These are phyloP conservation scores for Crithidia expoeki DNA, from an alignment of 208 protist genomes.

Conservation along the genomic window DNA sequence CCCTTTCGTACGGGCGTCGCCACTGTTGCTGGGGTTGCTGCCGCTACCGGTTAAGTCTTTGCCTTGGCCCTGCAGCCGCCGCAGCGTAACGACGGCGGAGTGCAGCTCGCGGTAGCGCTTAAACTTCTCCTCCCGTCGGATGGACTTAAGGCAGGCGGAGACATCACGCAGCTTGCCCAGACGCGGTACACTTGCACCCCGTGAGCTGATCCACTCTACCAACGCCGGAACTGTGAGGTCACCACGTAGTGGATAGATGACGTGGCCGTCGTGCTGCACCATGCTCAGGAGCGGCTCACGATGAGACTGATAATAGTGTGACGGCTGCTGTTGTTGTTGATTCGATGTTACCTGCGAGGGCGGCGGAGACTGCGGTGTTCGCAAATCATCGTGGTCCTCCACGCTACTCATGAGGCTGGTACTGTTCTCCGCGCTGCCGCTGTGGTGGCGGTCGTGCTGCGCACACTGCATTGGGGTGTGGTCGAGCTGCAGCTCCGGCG, in stretches of 20 bases:
- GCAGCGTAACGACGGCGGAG: slow-evolving; percentile 69
- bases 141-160: slow-evolving; percentile 52
- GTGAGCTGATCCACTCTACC: slow-evolving; percentile 63
- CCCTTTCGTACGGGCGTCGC: neutral
- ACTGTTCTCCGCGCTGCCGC: neutral
- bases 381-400: neutral
- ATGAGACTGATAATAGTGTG: neutral
- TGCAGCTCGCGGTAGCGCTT: slow-evolving; percentile 50
- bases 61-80: slow-evolving; percentile 50
- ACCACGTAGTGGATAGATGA: slow-evolving; percentile 50
- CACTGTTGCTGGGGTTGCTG: slow-evolving; percentile 1
- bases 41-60: neutral
- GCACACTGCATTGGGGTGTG: neutral
- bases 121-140: slow-evolving; percentile 64
- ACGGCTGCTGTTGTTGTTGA: neutral
- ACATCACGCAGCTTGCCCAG: slow-evolving; percentile 41
- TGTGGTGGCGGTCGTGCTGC: neutral
- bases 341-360: neutral
- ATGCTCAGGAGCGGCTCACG: slow-evolving; percentile 13
- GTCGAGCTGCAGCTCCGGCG: neutral
- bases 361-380: neutral
- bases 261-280: slow-evolving; percentile 27
- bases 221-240: slow-evolving; percentile 45
- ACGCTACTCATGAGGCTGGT: slow-evolving; percentile 6
- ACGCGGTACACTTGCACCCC: slow-evolving; percentile 39